Conservation (phyloP, 2,329 filamentous ascomycete genomes). For the Aspergillus melleus region DNA sequence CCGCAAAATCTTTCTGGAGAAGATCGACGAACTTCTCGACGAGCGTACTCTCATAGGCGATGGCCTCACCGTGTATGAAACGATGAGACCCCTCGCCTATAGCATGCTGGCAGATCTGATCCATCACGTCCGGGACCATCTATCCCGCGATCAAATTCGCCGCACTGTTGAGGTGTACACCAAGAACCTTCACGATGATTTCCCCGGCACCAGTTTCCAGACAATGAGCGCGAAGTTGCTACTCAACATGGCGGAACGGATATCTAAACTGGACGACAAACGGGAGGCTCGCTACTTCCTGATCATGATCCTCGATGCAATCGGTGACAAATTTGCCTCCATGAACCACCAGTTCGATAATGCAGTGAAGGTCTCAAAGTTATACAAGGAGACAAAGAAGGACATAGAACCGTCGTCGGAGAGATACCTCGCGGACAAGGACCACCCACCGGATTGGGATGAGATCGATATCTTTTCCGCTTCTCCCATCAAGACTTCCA, state of each 20-base stretch:
- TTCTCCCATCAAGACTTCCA: slow-evolving; percentile 93
- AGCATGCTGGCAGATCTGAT: slow-evolving; percentile 98
- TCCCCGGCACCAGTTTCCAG: slow-evolving; percentile 97
- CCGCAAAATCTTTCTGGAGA: slow-evolving; percentile 86
- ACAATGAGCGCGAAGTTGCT: slow-evolving; percentile 98
- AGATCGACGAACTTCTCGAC: slow-evolving; percentile 93
- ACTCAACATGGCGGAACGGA: slow-evolving; percentile 97
- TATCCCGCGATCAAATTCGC: slow-evolving; percentile 86
- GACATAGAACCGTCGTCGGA: slow-evolving; percentile 68
- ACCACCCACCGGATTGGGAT: slow-evolving; percentile 87
- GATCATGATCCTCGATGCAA: slow-evolving; percentile 96
- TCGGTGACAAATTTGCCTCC: slow-evolving; percentile 94
- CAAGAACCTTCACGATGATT: slow-evolving; percentile 89
- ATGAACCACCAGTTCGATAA: slow-evolving; percentile 98
- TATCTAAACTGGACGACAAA: slow-evolving; percentile 90
- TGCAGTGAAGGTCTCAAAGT: slow-evolving; percentile 87
- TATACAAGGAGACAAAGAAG: slow-evolving; percentile 73
- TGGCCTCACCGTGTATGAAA: slow-evolving; percentile 93
- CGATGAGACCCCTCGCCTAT: slow-evolving; percentile 91
- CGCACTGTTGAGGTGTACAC: slow-evolving; percentile 98
- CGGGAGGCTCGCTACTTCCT: slow-evolving; percentile 91
- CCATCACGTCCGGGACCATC: slow-evolving; percentile 89
- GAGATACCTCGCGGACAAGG: slow-evolving; percentile 79
- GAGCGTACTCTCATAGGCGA: slow-evolving; percentile 93
- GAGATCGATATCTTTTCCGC: slow-evolving; percentile 97